Conservation (phyloP, 2,329 filamentous ascomycete genomes). For the Penicillium sp. region DNA sequence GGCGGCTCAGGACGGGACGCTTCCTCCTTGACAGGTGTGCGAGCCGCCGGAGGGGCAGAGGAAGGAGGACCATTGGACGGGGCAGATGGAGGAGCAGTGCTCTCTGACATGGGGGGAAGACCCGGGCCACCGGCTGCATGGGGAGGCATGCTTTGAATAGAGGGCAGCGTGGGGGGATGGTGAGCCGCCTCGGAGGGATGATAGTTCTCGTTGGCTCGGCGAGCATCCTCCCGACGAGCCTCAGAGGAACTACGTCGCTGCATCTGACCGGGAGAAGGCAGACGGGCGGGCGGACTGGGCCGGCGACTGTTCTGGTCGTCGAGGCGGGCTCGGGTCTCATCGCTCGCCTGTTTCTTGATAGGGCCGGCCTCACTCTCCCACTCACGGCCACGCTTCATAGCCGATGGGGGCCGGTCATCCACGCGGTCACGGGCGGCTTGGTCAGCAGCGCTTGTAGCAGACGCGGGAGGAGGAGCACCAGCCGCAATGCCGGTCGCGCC, state of each 20-base stretch:
- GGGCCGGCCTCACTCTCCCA: constrained; percentile 75
- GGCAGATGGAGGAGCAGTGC: constrained; percentile 26
- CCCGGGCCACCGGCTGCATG: constrained; percentile 48
- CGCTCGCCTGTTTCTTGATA: constrained; percentile 77
- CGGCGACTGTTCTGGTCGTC: constrained; percentile 79
- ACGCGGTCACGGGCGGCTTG: constrained; percentile 55
- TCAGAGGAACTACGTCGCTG: constrained; percentile 76
- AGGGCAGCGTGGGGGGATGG: constrained; percentile 62
- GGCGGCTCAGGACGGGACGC: constrained; percentile 43
- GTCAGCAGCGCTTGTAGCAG: constrained; percentile 62
- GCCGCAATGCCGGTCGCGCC: constrained; percentile 55
- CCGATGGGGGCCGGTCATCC: constrained; percentile 72
- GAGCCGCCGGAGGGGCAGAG: constrained; percentile 31
- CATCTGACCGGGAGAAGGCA: constrained; percentile 61
- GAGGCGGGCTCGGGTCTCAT: constrained; percentile 78
- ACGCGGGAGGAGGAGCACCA: constrained; percentile 61
- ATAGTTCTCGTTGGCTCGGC: constrained; percentile 70
- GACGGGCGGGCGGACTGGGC: constrained; percentile 50
- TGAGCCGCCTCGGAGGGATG: constrained; percentile 91
- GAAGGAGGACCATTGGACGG: constrained; percentile 41
- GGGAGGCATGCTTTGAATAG: constrained; percentile 42
- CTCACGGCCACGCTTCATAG: constrained; percentile 77
- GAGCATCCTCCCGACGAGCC: constrained; percentile 60
- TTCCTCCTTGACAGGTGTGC: constrained; percentile 58
- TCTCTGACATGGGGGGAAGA: constrained; percentile 52